phyloP scores from a whole-genome alignment of 805 yeast genomes.

The Suhomyces pyralidae region DNA sequence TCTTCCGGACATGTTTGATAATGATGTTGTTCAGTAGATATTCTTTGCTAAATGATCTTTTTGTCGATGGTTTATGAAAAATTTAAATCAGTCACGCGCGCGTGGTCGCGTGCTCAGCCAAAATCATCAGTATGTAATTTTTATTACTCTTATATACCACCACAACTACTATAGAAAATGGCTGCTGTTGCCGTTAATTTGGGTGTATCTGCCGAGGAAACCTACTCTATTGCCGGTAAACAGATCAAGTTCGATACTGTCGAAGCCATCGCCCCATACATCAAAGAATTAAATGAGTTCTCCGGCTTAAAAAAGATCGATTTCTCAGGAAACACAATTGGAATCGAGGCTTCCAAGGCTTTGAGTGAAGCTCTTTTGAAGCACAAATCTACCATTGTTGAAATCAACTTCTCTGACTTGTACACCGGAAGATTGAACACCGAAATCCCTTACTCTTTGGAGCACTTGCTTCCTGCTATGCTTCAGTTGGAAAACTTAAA shows the following conservation, averaged over 20 bases:
- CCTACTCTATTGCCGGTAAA: constrained; percentile 67
- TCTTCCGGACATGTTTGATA: constrained; percentile 10
- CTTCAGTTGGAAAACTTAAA: constrained; percentile 64
- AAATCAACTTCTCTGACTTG: constrained; percentile 83
- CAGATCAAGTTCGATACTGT: constrained; percentile 71
- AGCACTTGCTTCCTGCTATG: constrained; percentile 68
- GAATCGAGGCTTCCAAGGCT: constrained; percentile 79
- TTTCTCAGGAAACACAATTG: constrained; percentile 91
- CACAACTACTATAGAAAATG: constrained; percentile 12
- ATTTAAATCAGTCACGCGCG: neutral
- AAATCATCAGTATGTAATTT: neutral
- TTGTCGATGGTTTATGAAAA: constrained; percentile 1
- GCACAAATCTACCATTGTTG: constrained; percentile 49
- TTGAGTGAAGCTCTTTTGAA: constrained; percentile 56
- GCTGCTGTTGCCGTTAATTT: constrained; percentile 23
- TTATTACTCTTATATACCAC: neutral
- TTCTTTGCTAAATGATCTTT: neutral
- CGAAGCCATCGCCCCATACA: constrained; percentile 69
- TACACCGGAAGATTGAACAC: constrained; percentile 93
- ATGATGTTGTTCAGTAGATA: neutral
- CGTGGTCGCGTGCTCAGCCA: neutral
- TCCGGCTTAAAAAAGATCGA: constrained; percentile 55
- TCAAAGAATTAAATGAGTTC: constrained; percentile 49
- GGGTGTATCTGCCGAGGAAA: constrained; percentile 42
- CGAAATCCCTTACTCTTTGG: constrained; percentile 86